Evolutionary conservation across 345 rosid genomes (phyloP).

Genomic region (Citrus unshiu): DNA sequence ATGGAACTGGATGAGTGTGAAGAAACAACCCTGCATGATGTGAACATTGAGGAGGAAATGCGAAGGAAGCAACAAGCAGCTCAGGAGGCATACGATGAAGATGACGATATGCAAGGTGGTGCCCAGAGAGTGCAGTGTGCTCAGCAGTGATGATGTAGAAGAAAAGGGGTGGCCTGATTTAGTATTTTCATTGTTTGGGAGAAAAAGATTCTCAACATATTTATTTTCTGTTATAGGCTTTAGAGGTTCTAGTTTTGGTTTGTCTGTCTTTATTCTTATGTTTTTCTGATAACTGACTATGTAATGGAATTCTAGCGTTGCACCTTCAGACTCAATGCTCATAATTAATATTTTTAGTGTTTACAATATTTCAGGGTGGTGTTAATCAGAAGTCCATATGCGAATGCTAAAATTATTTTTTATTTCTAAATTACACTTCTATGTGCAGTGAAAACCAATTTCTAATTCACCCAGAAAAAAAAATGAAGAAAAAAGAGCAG

Average conservation of each 20-base stretch:
- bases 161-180: background rate
- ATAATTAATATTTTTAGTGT: background rate
- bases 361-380: too few relatives aligned
- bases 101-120: slow-evolving; percentile 52
- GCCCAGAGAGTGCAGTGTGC: slow-evolving; percentile 65
- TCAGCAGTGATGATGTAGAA: slow-evolving; percentile 36
- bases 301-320: slow-evolving; percentile 2
- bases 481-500: background rate
- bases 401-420: too few relatives aligned
- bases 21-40: slow-evolving; percentile 67
- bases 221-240: background rate
- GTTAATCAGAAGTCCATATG: too few relatives aligned
- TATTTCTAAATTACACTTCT: background rate
- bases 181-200: slow-evolving; percentile 6
- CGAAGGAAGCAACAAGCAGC: slow-evolving; percentile 35
- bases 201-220: slow-evolving; percentile 16
- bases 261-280: background rate
- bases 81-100: slow-evolving; percentile 50
- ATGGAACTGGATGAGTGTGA: slow-evolving; percentile 82
- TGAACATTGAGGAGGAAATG: slow-evolving; percentile 67
- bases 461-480: background rate
- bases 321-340: background rate
- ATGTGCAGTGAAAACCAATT: too few relatives aligned
- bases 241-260: slow-evolving; percentile 3
- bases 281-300: background rate